Percentiles rank a stretch among this genome's conserved stretches.
Conservation (phyloP, 139 green algal genomes). For the Asterochloris erici region DNA sequence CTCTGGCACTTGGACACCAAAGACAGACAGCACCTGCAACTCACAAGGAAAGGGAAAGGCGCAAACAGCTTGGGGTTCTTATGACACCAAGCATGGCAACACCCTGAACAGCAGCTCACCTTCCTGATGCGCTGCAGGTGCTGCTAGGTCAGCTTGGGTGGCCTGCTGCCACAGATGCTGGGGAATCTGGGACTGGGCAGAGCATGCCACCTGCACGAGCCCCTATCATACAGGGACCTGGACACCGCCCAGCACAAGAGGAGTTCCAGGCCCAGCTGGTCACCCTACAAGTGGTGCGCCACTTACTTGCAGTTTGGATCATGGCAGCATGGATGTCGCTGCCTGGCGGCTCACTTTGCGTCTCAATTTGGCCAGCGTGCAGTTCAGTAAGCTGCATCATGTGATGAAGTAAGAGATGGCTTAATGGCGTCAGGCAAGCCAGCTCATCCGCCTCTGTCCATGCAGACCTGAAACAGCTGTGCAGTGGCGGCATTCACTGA, state of each 20-base stretch:
- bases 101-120: not conserved
- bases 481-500: too few relatives aligned
- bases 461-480: too few relatives aligned
- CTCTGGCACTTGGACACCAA: too few relatives aligned
- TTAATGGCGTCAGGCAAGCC: not conserved
- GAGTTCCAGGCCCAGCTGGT: slow-evolving; percentile 36
- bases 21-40: too few relatives aligned
- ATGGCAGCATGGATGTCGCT: not conserved
- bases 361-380: not conserved
- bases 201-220: too few relatives aligned
- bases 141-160: slow-evolving; percentile 18
- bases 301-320: not conserved
- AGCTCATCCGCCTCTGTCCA: not conserved
- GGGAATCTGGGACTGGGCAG: not conserved
- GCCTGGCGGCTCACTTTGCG: not conserved
- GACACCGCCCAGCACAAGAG: slow-evolving; percentile 3
- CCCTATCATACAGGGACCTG: not conserved
- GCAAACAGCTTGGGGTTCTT: too few relatives aligned
- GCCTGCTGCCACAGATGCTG: slow-evolving; percentile 3
- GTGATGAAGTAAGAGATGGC: not conserved
- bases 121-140: slow-evolving; percentile 1
- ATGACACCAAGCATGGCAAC: not conserved
- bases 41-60: too few relatives aligned
- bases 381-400: not conserved
- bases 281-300: slow-evolving; percentile 28